phyloP scores from a whole-genome alignment of 2,329 filamentous ascomycete genomes.

The Massarina eburnea region DNA sequence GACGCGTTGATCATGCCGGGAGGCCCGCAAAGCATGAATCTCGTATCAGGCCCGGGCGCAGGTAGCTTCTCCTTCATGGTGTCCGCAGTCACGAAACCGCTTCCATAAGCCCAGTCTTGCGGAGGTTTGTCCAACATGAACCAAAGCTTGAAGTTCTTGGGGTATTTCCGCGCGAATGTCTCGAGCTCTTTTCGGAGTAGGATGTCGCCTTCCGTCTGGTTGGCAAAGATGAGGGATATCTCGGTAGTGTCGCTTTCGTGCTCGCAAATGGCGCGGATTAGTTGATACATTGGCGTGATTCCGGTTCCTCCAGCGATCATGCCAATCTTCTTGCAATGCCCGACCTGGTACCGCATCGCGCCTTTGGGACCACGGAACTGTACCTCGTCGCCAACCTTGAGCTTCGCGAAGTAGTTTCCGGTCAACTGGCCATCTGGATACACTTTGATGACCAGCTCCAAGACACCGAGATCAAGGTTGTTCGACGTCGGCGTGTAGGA shows the following conservation, averaged over 20 bases:
- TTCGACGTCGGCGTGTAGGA: slow-evolving; percentile 48
- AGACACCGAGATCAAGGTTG: slow-evolving; percentile 68
- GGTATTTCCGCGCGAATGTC: slow-evolving; percentile 71
- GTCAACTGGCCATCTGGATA: slow-evolving; percentile 98
- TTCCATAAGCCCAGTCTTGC: slow-evolving; percentile 84
- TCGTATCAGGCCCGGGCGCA: slow-evolving; percentile 80
- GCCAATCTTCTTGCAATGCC: slow-evolving; percentile 94
- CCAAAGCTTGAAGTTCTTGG: slow-evolving; percentile 77
- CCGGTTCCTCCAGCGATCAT: slow-evolving; percentile 98
- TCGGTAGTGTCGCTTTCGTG: slow-evolving; percentile 76
- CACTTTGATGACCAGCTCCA: slow-evolving; percentile 96
- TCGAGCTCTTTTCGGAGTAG: slow-evolving; percentile 92
- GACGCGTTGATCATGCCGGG: slow-evolving; percentile 95
- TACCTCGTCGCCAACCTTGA: slow-evolving; percentile 78
- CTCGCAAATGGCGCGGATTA: slow-evolving; percentile 87
- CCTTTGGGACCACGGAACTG: slow-evolving; percentile 93
- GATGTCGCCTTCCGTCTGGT: slow-evolving; percentile 91
- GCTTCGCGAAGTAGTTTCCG: slow-evolving; percentile 75
- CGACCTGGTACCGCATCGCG: slow-evolving; percentile 94
- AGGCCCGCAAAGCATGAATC: slow-evolving; percentile 91
- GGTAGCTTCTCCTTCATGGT: slow-evolving; percentile 92
- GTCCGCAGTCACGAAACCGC: slow-evolving; percentile 91
- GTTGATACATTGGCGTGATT: slow-evolving; percentile 97
- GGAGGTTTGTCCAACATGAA: slow-evolving; percentile 97
- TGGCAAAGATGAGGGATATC: slow-evolving; percentile 94